Evolutionary conservation across 805 yeast genomes (phyloP).

Genomic region (Sugiyamaella qingdaonensis): DNA sequence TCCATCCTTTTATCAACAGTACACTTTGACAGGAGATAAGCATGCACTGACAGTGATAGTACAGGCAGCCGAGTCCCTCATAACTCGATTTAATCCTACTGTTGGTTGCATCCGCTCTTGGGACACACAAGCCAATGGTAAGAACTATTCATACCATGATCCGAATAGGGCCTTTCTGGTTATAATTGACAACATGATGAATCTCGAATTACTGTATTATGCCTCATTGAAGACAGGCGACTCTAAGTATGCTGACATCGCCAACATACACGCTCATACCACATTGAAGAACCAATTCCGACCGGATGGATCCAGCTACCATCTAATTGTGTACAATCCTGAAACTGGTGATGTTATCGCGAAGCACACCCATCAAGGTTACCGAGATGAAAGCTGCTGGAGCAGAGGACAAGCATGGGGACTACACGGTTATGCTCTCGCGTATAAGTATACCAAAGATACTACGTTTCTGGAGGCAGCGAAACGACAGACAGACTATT

Average conservation of each 20-base stretch:
- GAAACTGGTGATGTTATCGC: constrained; percentile 24
- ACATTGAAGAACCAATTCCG: constrained; percentile 29
- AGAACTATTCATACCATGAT: constrained; percentile 16
- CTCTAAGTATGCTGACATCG: constrained; percentile 25
- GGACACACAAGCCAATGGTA: constrained; percentile 23
- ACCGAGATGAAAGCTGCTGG: constrained; percentile 29
- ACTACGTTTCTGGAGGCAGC: constrained; percentile 27
- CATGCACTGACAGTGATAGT: constrained; percentile 24
- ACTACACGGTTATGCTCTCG: constrained; percentile 27
- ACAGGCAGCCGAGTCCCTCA: constrained; percentile 31
- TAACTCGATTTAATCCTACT: constrained; percentile 18
- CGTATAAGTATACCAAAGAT: constrained; percentile 27
- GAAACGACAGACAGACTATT: constrained; percentile 22
- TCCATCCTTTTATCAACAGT: constrained; percentile 29
- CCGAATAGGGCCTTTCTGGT: constrained; percentile 26
- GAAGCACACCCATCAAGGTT: constrained; percentile 30
- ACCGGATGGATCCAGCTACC: constrained; percentile 28
- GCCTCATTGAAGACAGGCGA: constrained; percentile 29
- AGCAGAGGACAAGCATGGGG: constrained; percentile 33
- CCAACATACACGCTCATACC: constrained; percentile 30
- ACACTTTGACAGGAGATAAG: constrained; percentile 18
- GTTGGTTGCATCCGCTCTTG: constrained; percentile 27
- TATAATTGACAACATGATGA: constrained; percentile 25
- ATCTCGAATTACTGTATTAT: constrained; percentile 28
- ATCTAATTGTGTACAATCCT: constrained; percentile 26